Evolutionary conservation across 1,139 yeast genomes (phyloP).

Genomic region (Kodamaea anthophila): DNA sequence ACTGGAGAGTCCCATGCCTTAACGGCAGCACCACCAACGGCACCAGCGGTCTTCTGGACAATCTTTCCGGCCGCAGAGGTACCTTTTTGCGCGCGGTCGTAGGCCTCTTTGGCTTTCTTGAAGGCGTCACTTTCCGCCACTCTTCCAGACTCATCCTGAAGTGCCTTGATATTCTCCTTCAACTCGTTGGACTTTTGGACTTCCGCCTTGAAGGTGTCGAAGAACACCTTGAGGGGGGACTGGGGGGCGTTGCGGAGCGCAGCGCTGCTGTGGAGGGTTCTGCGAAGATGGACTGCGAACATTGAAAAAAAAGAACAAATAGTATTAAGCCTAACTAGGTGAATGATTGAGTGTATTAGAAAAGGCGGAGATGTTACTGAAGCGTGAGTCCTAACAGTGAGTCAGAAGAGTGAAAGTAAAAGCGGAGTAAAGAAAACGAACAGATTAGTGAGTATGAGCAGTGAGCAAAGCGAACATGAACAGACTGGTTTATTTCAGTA

Average conservation of each 20-base stretch:
- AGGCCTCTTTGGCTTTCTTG: constrained; percentile 89
- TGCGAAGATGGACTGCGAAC: too few relatives aligned
- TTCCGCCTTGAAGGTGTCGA: constrained; percentile 85
- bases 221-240: constrained; percentile 87
- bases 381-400: too few relatives aligned
- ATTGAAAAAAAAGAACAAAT: not conserved
- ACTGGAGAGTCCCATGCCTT: constrained; percentile 97
- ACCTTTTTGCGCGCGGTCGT: constrained; percentile 75
- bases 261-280: constrained; percentile 11
- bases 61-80: constrained; percentile 80
- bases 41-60: constrained; percentile 86
- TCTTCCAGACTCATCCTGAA: constrained; percentile 94
- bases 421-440: too few relatives aligned
- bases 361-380: too few relatives aligned
- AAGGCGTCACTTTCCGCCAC: constrained; percentile 93
- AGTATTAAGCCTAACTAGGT: too few relatives aligned
- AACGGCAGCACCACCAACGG: constrained; percentile 81
- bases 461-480: too few relatives aligned
- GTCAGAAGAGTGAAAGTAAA: too few relatives aligned
- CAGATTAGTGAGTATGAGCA: too few relatives aligned
- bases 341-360: too few relatives aligned
- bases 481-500: too few relatives aligned
- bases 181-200: constrained; percentile 88
- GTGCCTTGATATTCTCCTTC: constrained; percentile 87
- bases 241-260: constrained; percentile 27